These are phyloP conservation scores for Rhodamnia argentea DNA, from an alignment of 345 rosid genomes.

Conservation along the genomic window DNA sequence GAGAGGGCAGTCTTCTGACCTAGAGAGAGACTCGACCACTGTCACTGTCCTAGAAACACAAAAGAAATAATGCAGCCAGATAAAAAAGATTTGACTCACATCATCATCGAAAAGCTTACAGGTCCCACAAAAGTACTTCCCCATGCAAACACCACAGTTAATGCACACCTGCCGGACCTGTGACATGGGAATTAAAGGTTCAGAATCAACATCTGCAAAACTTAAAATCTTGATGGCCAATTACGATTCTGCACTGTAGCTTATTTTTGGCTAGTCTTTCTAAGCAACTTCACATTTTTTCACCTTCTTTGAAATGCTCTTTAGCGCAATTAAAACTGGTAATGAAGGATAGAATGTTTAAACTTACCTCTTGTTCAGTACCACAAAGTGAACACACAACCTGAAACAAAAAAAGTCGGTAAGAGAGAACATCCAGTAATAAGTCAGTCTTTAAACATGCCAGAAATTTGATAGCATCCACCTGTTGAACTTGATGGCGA, in stretches of 20 bases:
- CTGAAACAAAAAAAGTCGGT: constrained; percentile 14
- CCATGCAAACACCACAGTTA: constrained; percentile 86
- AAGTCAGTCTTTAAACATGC: not conserved
- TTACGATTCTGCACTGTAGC: not conserved
- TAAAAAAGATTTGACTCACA: constrained; percentile 27
- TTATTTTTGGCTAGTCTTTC: not conserved
- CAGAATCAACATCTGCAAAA: not conserved
- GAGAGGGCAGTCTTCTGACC: not conserved
- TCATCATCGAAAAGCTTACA: constrained; percentile 91
- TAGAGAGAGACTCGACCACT: not conserved
- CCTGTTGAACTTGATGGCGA: constrained; percentile 62
- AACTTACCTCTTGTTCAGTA: constrained; percentile 75
- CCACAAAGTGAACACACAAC: constrained; percentile 79
- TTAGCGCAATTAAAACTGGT: not conserved
- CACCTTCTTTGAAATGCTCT: not conserved
- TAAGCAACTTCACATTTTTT: not conserved
- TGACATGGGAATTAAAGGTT: constrained; percentile 3
- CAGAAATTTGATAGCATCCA: constrained; percentile 2
- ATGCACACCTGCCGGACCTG: constrained; percentile 64
- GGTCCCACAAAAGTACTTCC: constrained; percentile 54
- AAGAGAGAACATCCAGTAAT: not conserved
- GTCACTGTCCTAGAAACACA: not conserved
- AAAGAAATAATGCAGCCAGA: not conserved
- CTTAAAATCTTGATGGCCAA: not conserved
- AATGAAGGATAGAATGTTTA: not conserved